A percentile compares a stretch with the other conserved stretches of the same genome.
These are phyloP conservation scores for Phaffomyces antillensis DNA, from an alignment of 805 yeast genomes.

Conservation along the genomic window DNA sequence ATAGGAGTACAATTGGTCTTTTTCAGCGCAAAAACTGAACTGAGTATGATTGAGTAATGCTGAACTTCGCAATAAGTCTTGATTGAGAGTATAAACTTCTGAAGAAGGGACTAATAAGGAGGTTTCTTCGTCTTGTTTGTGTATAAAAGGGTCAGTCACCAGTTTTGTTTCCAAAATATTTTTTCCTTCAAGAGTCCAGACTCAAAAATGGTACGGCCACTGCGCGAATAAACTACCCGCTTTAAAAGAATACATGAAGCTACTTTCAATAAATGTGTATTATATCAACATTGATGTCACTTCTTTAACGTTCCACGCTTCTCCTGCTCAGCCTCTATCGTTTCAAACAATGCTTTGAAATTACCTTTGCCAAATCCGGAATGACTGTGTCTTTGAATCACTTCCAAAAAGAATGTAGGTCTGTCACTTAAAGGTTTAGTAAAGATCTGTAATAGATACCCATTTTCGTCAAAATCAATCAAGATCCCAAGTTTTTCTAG, in stretches of 20 bases:
- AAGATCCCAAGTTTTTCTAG: slow-evolving; percentile 51
- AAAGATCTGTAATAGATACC: slow-evolving; percentile 76
- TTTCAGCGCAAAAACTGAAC: neutral
- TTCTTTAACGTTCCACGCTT: slow-evolving; percentile 53
- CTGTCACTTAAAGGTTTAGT: slow-evolving; percentile 70
- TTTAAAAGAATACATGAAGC: neutral
- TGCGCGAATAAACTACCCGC: neutral
- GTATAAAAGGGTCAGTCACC: neutral
- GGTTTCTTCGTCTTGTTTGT: neutral
- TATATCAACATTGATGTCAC: neutral
- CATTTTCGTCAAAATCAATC: slow-evolving; percentile 69
- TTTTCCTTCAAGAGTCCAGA: neutral
- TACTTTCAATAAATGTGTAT: neutral
- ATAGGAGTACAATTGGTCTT: neutral
- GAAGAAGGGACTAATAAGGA: neutral
- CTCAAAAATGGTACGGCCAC: neutral
- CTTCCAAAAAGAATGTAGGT: slow-evolving; percentile 77
- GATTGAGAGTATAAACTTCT: too few species aligned
- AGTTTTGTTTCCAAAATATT: neutral
- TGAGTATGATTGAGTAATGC: neutral
- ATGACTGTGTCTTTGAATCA: slow-evolving; percentile 73
- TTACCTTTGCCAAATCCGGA: slow-evolving; percentile 89
- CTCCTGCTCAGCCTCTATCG: slow-evolving; percentile 71
- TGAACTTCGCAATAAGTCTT: neutral
- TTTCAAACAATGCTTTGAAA: slow-evolving; percentile 73